Conservation (phyloP, 345 rosid species). For the Heritiera littoralis region DNA sequence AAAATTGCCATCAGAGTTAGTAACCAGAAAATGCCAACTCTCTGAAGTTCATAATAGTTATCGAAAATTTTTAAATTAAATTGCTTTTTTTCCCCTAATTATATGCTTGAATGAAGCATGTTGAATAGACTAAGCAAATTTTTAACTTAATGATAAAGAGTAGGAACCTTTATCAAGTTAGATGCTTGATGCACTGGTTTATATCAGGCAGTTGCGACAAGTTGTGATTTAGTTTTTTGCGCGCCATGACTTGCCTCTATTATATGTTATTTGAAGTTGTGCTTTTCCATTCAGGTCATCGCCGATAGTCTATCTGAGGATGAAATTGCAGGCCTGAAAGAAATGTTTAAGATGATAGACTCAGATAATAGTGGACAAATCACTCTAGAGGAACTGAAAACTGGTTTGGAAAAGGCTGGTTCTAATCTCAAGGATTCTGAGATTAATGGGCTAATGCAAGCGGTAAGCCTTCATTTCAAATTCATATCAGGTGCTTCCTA, state of each 20-base stretch:
- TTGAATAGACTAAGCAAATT: background rate
- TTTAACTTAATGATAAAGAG: background rate
- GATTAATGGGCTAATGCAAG: constrained; percentile 73
- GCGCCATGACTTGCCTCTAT: background rate
- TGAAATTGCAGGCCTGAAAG: constrained; percentile 85
- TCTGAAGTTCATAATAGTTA: background rate
- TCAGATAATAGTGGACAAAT: constrained; percentile 83
- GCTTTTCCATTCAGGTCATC: constrained; percentile 53
- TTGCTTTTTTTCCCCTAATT: background rate
- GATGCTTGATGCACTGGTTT: background rate
- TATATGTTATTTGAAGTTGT: background rate
- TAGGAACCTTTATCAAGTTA: background rate
- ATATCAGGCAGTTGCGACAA: background rate
- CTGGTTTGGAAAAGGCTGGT: constrained; percentile 80
- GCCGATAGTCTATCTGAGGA: constrained; percentile 90
- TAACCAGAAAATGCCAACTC: background rate
- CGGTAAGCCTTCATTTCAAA: constrained; percentile 48
- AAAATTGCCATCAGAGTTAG: constrained; percentile 88
- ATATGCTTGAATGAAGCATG: background rate
- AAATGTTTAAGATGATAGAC: constrained; percentile 96
- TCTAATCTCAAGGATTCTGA: constrained; percentile 75
- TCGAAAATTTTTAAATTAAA: constrained; percentile 8
- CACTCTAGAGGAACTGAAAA: constrained; percentile 84
- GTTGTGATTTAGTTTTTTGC: background rate
- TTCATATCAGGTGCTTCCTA: background rate